These are phyloP conservation scores for Kluyveromyces wickerhamii DNA, from an alignment of 805 yeast genomes.

Conservation along the genomic window DNA sequence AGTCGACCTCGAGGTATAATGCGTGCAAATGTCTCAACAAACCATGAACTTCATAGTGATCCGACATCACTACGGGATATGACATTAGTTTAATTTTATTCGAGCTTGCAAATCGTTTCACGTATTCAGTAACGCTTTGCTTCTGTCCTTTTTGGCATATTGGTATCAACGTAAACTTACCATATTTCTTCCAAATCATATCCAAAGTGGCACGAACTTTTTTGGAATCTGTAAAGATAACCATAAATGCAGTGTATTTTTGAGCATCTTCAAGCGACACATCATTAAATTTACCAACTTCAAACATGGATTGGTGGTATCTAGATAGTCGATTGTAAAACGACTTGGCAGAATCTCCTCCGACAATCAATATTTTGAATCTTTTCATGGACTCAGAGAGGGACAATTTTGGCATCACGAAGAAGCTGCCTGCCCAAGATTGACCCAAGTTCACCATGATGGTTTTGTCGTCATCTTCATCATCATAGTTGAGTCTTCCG, in stretches of 20 bases:
- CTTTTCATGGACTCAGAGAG: constrained; percentile 15
- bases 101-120: constrained; percentile 17
- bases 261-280: constrained; percentile 10
- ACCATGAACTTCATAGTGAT: constrained; percentile 17
- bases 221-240: constrained; percentile 21
- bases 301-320: constrained; percentile 18
- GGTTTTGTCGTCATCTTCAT: constrained; percentile 18
- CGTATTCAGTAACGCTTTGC: constrained; percentile 19
- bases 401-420: constrained; percentile 29
- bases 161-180: constrained; percentile 18
- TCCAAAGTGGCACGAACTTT: constrained; percentile 19
- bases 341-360: constrained; percentile 17
- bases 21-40: constrained; percentile 17
- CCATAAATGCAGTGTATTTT: constrained; percentile 16
- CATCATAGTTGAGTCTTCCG: constrained; percentile 4
- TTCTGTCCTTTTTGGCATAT: constrained; percentile 25
- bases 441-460: constrained; percentile 20
- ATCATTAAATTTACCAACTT: constrained; percentile 16
- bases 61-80: constrained; percentile 19
- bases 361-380: constrained; percentile 21
- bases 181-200: constrained; percentile 16
- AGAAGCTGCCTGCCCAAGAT: constrained; percentile 22
- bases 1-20: constrained; percentile 10
- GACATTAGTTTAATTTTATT: constrained; percentile 18
- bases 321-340: constrained; percentile 22